Percentiles rank a stretch among this genome's conserved stretches.
phyloP scores from a whole-genome alignment of 352 stramenopile species.

The Vaucheria bursata region DNA sequence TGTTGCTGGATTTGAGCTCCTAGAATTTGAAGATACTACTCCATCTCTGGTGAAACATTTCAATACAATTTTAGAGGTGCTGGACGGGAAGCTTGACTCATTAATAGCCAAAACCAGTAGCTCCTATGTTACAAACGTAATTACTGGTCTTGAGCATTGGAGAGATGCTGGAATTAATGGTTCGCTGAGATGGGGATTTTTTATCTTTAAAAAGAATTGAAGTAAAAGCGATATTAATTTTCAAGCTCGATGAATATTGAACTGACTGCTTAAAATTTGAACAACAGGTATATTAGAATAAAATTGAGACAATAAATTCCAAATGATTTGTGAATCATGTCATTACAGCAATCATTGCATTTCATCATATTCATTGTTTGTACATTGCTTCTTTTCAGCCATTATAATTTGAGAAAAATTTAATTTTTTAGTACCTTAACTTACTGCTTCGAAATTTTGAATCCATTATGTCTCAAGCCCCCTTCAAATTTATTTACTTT shows the following conservation, averaged over 20 bases:
- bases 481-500: too few relatives aligned
- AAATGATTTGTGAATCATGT: too few relatives aligned
- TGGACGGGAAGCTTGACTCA: not conserved
- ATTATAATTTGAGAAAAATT: too few relatives aligned
- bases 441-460: too few relatives aligned
- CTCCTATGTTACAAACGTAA: not conserved
- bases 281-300: too few relatives aligned
- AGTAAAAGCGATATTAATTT: not conserved
- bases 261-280: too few relatives aligned
- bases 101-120: not conserved
- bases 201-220: conserved; percentile 6
- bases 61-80: conserved; percentile 24
- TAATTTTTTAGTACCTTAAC: too few relatives aligned
- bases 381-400: too few relatives aligned
- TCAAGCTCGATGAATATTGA: not conserved
- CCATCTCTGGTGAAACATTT: conserved; percentile 35
- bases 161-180: conserved; percentile 1
- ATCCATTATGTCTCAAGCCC: too few relatives aligned
- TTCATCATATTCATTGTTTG: too few relatives aligned
- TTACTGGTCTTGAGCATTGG: not conserved
- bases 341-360: too few relatives aligned
- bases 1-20: conserved; percentile 26
- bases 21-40: conserved; percentile 34
- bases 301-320: too few relatives aligned
- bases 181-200: conserved; percentile 9